phyloP scores from a whole-genome alignment of 2,329 filamentous ascomycete species.

The Scedosporium aurantiacum region DNA sequence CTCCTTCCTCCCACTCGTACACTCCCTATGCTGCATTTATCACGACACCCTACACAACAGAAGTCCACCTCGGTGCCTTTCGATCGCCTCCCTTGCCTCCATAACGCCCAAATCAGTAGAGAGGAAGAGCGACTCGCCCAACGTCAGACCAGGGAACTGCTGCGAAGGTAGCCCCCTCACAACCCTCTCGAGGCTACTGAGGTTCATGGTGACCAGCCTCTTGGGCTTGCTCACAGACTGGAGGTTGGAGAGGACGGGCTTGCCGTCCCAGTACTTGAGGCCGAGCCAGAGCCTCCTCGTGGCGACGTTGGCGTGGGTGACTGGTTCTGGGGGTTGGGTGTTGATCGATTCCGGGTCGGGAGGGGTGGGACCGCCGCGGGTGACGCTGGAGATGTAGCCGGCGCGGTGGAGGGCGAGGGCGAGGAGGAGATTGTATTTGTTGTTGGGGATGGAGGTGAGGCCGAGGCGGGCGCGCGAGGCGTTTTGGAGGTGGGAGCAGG shows the following conservation, averaged over 20 bases:
- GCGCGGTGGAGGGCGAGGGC: constrained; percentile 68
- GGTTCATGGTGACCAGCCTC: constrained; percentile 55
- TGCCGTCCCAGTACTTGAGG: constrained; percentile 78
- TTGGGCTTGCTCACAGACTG: constrained; percentile 62
- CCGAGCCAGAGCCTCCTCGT: constrained; percentile 74
- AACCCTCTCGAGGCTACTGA: constrained; percentile 50
- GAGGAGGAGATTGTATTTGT: constrained; percentile 64
- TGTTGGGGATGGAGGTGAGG: constrained; percentile 71
- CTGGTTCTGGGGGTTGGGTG: constrained; percentile 37
- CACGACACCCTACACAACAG: constrained; percentile 59
- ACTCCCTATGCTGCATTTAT: constrained; percentile 8
- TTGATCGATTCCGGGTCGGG: constrained; percentile 35
- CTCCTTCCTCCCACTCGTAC: not conserved
- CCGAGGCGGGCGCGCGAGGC: constrained; percentile 72
- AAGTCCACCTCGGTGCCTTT: constrained; percentile 69
- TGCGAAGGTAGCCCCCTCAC: constrained; percentile 54
- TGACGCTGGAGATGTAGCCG: constrained; percentile 72
- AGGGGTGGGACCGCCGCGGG: constrained; percentile 52
- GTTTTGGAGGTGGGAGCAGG: constrained; percentile 89
- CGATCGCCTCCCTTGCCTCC: constrained; percentile 72
- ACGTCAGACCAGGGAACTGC: constrained; percentile 60
- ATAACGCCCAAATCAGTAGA: constrained; percentile 67
- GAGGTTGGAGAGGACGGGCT: constrained; percentile 64
- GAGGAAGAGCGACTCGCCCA: constrained; percentile 77
- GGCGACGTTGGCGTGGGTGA: constrained; percentile 62